A percentile compares a stretch with the other conserved stretches of the same genome.
These are phyloP conservation scores for Pisolithus tinctorius DNA, from an alignment of 768 basidiomycete species.

Conservation along the genomic window DNA sequence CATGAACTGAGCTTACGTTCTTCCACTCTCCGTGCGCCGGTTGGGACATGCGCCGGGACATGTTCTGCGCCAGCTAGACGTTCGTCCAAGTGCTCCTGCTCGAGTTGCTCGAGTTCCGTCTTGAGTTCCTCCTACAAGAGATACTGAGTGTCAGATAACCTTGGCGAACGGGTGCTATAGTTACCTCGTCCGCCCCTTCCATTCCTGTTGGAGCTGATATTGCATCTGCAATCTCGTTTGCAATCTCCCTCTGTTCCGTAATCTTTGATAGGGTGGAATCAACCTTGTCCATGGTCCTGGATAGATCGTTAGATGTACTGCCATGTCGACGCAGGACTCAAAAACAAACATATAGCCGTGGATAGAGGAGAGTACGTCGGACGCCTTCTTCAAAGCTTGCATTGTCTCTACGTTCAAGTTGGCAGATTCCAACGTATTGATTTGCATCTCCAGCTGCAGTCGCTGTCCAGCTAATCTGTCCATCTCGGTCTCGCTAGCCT, in stretches of 20 bases:
- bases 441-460: constrained; percentile 91
- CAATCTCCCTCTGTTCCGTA: constrained; percentile 85
- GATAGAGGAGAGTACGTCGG: constrained; percentile 82
- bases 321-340: background rate
- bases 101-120: constrained; percentile 77
- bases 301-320: constrained; percentile 2
- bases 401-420: constrained; percentile 98
- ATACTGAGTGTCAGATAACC: background rate
- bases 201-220: constrained; percentile 65
- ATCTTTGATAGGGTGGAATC: constrained; percentile 85
- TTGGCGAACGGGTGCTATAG: constrained; percentile 13
- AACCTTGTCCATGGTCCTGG: constrained; percentile 80
- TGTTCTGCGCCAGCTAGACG: constrained; percentile 81
- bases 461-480: constrained; percentile 80
- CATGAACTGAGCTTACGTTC: constrained; percentile 37
- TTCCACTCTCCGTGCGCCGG: constrained; percentile 39
- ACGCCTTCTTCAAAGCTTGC: constrained; percentile 94
- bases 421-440: constrained; percentile 94
- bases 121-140: constrained; percentile 67
- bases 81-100: constrained; percentile 83
- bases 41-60: constrained; percentile 81
- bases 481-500: constrained; percentile 78
- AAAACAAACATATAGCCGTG: constrained; percentile 79
- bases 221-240: constrained; percentile 85
- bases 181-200: constrained; percentile 67